Evolutionary conservation across 2,329 filamentous ascomycete genomes (phyloP).

Genomic region (Conoideocrella luteorostrata): DNA sequence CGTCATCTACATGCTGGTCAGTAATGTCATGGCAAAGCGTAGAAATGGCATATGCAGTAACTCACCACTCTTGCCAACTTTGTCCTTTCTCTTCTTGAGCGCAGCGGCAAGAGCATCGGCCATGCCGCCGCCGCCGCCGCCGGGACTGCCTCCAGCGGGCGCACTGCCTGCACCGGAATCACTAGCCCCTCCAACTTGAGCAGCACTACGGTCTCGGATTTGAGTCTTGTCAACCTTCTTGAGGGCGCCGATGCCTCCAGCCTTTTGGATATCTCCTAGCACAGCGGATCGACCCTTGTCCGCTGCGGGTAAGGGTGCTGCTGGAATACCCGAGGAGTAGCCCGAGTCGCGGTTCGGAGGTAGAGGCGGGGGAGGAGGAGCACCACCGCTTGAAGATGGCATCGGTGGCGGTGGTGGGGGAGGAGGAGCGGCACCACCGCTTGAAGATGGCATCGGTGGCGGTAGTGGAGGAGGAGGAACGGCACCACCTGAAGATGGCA

Average conservation of each 20-base stretch:
- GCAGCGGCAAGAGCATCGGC: slow-evolving; percentile 77
- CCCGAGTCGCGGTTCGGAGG: slow-evolving; percentile 53
- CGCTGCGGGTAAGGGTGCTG: slow-evolving; percentile 33
- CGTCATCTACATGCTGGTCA: slow-evolving; percentile 54
- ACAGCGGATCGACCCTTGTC: slow-evolving; percentile 51
- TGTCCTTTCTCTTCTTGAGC: slow-evolving; percentile 78
- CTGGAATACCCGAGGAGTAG: slow-evolving; percentile 48
- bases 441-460: slow-evolving; percentile 24
- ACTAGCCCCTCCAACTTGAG: slow-evolving; percentile 47
- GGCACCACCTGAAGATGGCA: slow-evolving; percentile 40
- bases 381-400: slow-evolving; percentile 19
- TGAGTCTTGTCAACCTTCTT: slow-evolving; percentile 68
- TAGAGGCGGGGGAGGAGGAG: slow-evolving; percentile 43
- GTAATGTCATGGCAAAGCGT: neutral
- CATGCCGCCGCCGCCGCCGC: slow-evolving; percentile 58
- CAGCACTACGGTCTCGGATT: slow-evolving; percentile 66
- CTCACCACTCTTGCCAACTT: slow-evolving; percentile 93
- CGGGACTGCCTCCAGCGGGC: slow-evolving; percentile 44
- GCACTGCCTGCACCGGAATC: slow-evolving; percentile 46
- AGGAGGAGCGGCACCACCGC: slow-evolving; percentile 23
- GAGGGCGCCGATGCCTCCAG: slow-evolving; percentile 59
- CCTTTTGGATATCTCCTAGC: slow-evolving; percentile 65
- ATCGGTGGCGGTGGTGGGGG: slow-evolving; percentile 34
- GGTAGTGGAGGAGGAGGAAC: slow-evolving; percentile 31
- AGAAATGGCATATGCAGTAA: slow-evolving; percentile 23